phyloP scores from a whole-genome alignment of 192 early-diverging fungal species.

The Coemansia erecta region DNA sequence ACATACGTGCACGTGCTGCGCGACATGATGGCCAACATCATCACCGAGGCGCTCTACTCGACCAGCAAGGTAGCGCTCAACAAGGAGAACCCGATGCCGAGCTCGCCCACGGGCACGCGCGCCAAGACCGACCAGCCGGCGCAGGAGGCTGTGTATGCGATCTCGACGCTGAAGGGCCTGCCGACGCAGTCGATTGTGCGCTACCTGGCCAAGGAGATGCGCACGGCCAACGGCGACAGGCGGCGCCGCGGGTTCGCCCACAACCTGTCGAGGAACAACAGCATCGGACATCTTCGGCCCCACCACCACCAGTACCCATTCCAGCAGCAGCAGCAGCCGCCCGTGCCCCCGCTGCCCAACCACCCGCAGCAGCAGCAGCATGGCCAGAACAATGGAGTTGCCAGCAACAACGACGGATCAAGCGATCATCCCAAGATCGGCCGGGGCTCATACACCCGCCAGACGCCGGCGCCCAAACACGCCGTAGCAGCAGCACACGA shows the following conservation, averaged over 20 bases:
- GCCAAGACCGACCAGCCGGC: conserved; percentile 8
- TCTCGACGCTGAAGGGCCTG: conserved; percentile 49
- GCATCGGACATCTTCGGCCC: conserved; percentile 37
- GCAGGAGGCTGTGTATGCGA: conserved; percentile 24
- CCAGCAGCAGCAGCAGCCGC: conserved; percentile 34
- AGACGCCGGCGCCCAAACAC: conserved; percentile 15
- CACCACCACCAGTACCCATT: conserved; percentile 24
- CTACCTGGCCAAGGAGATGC: conserved; percentile 47
- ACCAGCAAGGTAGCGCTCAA: conserved; percentile 24
- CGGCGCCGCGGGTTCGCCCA: conserved; percentile 39
- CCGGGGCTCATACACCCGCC: conserved; percentile 11
- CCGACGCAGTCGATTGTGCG: conserved; percentile 52
- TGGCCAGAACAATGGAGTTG: background rate
- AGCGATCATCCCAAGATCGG: conserved; percentile 8
- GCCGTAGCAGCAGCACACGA: background rate
- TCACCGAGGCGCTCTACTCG: conserved; percentile 48
- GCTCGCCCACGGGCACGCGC: conserved; percentile 18
- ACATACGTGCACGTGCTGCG: conserved; percentile 25
- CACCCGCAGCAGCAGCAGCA: conserved; percentile 15
- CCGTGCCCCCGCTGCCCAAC: conserved; percentile 41
- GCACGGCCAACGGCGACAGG: conserved; percentile 26
- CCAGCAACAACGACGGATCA: background rate
- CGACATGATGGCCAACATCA: conserved; percentile 46
- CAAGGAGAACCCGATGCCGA: conserved; percentile 27
- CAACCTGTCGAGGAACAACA: conserved; percentile 46